These are phyloP conservation scores for Smallanthus sonchifolius DNA, from an alignment of 129 eudicot genomes.

Conservation along the genomic window DNA sequence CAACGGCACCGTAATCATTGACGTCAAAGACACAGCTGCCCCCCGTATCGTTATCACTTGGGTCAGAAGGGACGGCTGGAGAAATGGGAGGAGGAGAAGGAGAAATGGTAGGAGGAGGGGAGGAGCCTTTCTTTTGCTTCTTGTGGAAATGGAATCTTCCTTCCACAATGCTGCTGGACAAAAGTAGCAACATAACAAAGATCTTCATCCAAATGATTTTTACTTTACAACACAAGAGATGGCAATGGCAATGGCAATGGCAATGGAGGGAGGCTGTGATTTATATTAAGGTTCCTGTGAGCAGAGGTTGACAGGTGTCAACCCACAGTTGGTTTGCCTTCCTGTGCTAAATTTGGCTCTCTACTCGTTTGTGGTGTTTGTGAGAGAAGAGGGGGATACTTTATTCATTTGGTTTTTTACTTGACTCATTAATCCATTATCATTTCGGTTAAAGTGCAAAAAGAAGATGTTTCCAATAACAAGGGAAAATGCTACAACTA, in stretches of 20 bases:
- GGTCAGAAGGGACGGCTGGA: conserved; percentile 22
- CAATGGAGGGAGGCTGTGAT: conserved; percentile 19
- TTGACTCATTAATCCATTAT: no score
- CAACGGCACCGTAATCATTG: conserved; percentile 66
- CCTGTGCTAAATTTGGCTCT: no score
- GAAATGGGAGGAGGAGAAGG: not conserved
- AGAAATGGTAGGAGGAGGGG: not conserved
- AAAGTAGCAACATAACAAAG: conserved; percentile 9
- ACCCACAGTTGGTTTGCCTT: conserved; percentile 30
- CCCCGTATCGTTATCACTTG: not conserved
- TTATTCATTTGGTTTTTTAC: no score
- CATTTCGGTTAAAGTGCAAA: no score
- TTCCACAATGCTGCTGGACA: conserved; percentile 33
- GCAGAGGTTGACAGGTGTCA: conserved; percentile 42
- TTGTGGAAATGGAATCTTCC: conserved; percentile 27
- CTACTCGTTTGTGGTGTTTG: no score
- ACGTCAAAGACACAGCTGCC: conserved; percentile 57
- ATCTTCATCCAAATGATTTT: not conserved
- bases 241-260: not conserved
- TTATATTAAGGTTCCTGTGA: conserved; percentile 25
- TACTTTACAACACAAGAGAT: not conserved
- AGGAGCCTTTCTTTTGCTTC: conserved; percentile 15
- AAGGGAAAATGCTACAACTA: no score
- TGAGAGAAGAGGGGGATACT: no score
- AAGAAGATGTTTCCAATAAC: no score